Evolutionary conservation across 345 rosid genomes (phyloP).

Genomic region (Moringa oleifera): DNA sequence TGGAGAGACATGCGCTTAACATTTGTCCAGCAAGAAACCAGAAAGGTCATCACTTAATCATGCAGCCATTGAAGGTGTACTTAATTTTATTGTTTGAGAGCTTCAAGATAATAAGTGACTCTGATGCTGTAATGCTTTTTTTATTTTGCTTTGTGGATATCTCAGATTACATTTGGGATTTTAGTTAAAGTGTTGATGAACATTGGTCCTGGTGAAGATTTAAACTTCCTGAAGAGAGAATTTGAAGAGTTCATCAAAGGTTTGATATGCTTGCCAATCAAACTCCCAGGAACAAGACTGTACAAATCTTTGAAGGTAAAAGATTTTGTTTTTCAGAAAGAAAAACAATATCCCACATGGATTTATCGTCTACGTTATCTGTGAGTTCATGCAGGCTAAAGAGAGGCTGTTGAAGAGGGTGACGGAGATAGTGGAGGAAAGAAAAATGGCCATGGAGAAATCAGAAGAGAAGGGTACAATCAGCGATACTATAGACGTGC

Average conservation of each 20-base stretch:
- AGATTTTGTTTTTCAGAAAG: no score
- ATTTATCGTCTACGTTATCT: no score
- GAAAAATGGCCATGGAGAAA: conserved; percentile 33
- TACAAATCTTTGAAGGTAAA: conserved; percentile 83
- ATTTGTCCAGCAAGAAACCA: conserved; percentile 60
- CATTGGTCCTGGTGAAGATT: conserved; percentile 59
- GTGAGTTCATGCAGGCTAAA: conserved; percentile 55
- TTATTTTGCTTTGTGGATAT: conserved; percentile 1
- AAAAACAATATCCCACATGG: no score
- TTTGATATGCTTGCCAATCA: conserved; percentile 83
- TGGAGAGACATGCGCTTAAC: conserved; percentile 52
- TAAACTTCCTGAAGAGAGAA: conserved; percentile 56
- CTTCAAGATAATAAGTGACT: no score
- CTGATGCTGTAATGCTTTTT: no score
- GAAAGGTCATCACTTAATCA: conserved; percentile 44
- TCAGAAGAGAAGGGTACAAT: conserved; percentile 16
- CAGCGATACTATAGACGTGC: conserved; percentile 64
- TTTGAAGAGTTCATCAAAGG: conserved; percentile 90
- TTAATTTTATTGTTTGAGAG: no score
- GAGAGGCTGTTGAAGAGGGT: conserved; percentile 58
- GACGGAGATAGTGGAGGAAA: conserved; percentile 56
- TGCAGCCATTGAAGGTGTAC: no score
- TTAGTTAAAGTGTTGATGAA: conserved; percentile 73
- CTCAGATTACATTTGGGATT: conserved; percentile 68
- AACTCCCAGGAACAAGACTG: conserved; percentile 80